Base-by-base conservation (phyloP, 2,329 filamentous ascomycete species). In the Colletotrichum tanaceti region DNA sequence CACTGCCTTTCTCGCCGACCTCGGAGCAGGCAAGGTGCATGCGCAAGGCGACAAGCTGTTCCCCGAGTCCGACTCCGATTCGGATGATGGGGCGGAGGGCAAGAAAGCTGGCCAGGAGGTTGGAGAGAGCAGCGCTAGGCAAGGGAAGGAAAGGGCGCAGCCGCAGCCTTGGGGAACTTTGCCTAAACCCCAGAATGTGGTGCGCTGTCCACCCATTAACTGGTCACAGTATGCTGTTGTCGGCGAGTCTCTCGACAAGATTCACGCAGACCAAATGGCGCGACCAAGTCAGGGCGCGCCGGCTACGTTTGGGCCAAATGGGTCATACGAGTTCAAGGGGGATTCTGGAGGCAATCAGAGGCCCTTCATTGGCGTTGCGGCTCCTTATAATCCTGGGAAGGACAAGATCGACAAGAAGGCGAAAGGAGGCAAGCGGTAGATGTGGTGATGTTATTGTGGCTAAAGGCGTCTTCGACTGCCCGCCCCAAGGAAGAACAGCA, bases 201-300 rank as follows among this genome's bases (percentile, higher is more conserved):
- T 97, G 32, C 90, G 94, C 47, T 93, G 91, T 81, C 95, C 95
- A 10, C 91, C 93, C 10, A 90, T 98, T 75, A 97, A 98, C 82
- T 98, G 95, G 95, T 89, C 90, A 14, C 94, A 97, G 76, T 98
- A 98, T 78, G 93, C 93, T 73, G 86, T 98, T n/a, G 89, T 96
- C 3, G 94, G 93, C 57, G 91, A 93, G 68, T 89, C 93, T 1
- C 84, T 98, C 43, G 93, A 98, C 78, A 92, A 90, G 77, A 83
- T 98, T 71, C 94, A 98, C 77, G 87, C 89, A 58, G 92, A 97
- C 75, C 94, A 98, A 80, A 81, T 90, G 60, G 80, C 83, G 57
- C 86, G 87, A 62, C 94, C 93, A 1, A 81, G 80, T 10, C 83
- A 85, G 47, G 88, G 88, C 1, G 77, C 77, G 16, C 89, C 88